A percentile compares a stretch with the other conserved stretches of the same genome.
Conservation (phyloP, 805 yeast species). For the Zygosaccharomyces bailii region DNA sequence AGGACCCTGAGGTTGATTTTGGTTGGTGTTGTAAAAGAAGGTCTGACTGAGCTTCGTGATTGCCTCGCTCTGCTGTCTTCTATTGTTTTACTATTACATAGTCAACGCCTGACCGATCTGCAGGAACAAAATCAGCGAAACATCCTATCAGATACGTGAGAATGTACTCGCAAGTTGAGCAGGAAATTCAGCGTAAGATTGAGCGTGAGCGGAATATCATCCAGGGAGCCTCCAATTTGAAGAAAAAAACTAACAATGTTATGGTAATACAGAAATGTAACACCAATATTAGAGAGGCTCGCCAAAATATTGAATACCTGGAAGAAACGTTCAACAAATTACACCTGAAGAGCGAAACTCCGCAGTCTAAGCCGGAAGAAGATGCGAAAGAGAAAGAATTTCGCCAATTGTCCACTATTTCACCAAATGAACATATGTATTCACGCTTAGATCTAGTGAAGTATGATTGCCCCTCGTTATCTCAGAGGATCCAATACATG, state of each 20-base stretch:
- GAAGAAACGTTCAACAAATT: conserved; percentile 71
- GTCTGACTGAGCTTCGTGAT: not conserved
- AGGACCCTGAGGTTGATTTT: conserved; percentile 1
- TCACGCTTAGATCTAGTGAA: conserved; percentile 78
- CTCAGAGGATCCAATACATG: conserved; percentile 94
- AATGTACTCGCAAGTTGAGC: conserved; percentile 25
- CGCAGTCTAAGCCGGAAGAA: not conserved
- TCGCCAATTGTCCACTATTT: conserved; percentile 39
- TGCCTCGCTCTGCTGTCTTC: not conserved
- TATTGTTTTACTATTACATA: not conserved
- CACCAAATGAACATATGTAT: conserved; percentile 40
- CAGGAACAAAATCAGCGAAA: not conserved
- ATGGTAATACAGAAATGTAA: conserved; percentile 88
- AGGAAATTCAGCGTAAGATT: conserved; percentile 79
- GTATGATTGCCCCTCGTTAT: conserved; percentile 90
- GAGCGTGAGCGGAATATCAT: conserved; percentile 85
- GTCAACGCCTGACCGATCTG: conserved; percentile 1
- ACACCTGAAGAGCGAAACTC: conserved; percentile 23
- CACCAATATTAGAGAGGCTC: conserved; percentile 85
- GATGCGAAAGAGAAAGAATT: conserved; percentile 15
- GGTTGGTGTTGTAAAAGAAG: not conserved
- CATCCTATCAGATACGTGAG: not conserved
- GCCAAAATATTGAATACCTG: conserved; percentile 83
- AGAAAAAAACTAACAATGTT: conserved; percentile 72
- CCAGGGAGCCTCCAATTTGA: conserved; percentile 78